Evolutionary conservation across 352 stramenopile genomes (phyloP), one percentile per base, ranked within the genome.

Genomic region (Globisporangium heterothallicum): DNA sequence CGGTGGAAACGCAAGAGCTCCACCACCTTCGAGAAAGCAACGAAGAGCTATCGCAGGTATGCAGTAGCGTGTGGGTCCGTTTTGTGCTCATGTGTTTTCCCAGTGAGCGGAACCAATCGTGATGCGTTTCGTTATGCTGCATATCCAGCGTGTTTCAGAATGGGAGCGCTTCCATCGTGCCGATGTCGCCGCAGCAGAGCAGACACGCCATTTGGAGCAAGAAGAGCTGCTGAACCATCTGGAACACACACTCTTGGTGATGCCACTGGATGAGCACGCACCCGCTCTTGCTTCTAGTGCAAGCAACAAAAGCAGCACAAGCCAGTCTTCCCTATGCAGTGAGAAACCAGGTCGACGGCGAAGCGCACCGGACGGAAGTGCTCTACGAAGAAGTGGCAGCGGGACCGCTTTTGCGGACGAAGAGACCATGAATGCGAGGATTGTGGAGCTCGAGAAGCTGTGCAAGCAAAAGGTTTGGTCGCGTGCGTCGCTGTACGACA

Each of bases 401-500:
- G 30, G 19, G 14, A 16, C 22, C 12, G 43, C 5, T 3, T 21
- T 58, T 16, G 47, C 22, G 25, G 32, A 56, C 13, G 45, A 60
- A 5, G 67, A 72, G 24, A 55, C 58, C 0, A 49, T 62, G 19
- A 49, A 62, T 32, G 58, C 63, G 27, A 70, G 70, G 4, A 59
- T 88, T n/a, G 64, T 66, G 6, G 82, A 93, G 35, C 57, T 93
- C 18, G 75, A 90, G 63, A 82, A 80, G 57, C 57, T 68, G 8
- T 78, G 68, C 66, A 88, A 87, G 42, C 78, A 90, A 42, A 93
- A 91, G 68, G 78, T 87, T 9, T 22, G 58, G 46, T n/a, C 22
- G 22, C 1, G 21, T 47, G 34, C 4, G 1, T 48, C 45, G 46
- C 16, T 53, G 24, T 47, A 16, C 30, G 29, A 21, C 16, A 7